Evolutionary conservation across 225 moss, liverwort and hornwort genomes (phyloP), one percentile per base, ranked within the genome.

Genomic region (Physcomitrium patens): DNA sequence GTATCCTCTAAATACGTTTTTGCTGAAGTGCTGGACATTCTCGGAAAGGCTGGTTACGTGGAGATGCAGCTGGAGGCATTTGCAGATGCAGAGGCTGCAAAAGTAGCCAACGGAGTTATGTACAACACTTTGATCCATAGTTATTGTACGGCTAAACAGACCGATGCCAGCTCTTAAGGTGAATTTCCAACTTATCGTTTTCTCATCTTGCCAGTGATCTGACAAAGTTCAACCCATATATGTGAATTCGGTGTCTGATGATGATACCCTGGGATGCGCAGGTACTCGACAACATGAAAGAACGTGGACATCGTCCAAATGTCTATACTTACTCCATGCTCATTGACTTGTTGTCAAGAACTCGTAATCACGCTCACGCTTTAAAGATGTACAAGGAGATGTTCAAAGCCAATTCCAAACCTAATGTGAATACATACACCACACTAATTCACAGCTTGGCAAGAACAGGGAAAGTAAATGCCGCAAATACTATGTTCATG

Each of bases 251-350:
- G 2, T 22, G 18, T 63, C 45, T 68, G 46, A 45, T 26, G 45
- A 43, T 2, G 54, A 5, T 20, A 22, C 31, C 42, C 3, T 71
- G 45, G 46, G 63, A 51, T n/a, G 58, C 83, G 69, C 80, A 88
- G 77, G 27, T 92, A 42, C 80, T 92, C 67, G 81, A 81, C 55
- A 76, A 86, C 31, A 89, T 90, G 88, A 88, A 86, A 73, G 83
- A 76, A 31, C 76, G 23, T 65, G 92, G 88, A 22, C 83, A 77
- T 37, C 76, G 80, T 55, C 90, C 90, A 51, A 83, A 90, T 63
- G 67, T 57, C 4, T 59, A 83, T 75, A 84, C 88, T 12, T 92
- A 92, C 70, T 90, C 90, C 44, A 89, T 82, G 64, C 86, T 93
- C 22, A 89, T 93, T 72, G 86, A 85, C 63, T 72, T 84, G 78